Conservation (phyloP, 2,329 filamentous ascomycete genomes). For the Remersonia thermophila region DNA sequence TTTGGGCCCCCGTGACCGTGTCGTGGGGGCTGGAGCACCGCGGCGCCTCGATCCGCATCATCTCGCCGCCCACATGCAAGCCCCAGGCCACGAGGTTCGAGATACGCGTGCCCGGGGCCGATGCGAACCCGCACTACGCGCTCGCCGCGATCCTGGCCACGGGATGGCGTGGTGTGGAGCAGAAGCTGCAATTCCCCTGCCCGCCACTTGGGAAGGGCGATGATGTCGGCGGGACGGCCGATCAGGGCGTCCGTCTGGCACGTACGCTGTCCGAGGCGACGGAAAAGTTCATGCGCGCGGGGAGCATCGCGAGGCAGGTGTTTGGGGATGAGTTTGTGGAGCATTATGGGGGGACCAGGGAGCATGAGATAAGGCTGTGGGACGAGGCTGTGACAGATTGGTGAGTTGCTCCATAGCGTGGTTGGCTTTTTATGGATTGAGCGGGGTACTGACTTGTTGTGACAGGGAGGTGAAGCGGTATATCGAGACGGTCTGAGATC, state of each 20-base stretch:
- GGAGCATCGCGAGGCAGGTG: constrained; percentile 82
- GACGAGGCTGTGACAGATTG: constrained; percentile 96
- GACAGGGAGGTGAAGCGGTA: background rate
- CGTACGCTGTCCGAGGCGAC: constrained; percentile 80
- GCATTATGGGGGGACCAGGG: constrained; percentile 81
- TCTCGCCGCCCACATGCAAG: constrained; percentile 76
- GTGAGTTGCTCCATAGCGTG: constrained; percentile 55
- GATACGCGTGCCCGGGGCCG: constrained; percentile 84
- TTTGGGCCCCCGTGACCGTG: constrained; percentile 96
- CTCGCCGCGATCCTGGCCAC: constrained; percentile 76
- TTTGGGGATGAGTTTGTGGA: constrained; percentile 94
- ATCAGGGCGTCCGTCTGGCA: constrained; percentile 66
- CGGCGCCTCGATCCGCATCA: constrained; percentile 79
- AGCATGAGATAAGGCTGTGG: constrained; percentile 83
- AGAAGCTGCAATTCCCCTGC: constrained; percentile 72
- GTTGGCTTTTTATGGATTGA: no score
- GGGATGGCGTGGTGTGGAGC: constrained; percentile 84
- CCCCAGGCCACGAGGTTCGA: constrained; percentile 84
- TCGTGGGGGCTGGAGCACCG: constrained; percentile 96
- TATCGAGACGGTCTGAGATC: background rate
- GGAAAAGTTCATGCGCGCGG: constrained; percentile 59
- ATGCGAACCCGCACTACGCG: constrained; percentile 80
- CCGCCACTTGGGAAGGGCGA: constrained; percentile 78
- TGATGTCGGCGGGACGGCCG: constrained; percentile 59
- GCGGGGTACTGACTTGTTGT: no score